Conservation (phyloP, 257 asterid species). For the Euphrasia confusa region DNA sequence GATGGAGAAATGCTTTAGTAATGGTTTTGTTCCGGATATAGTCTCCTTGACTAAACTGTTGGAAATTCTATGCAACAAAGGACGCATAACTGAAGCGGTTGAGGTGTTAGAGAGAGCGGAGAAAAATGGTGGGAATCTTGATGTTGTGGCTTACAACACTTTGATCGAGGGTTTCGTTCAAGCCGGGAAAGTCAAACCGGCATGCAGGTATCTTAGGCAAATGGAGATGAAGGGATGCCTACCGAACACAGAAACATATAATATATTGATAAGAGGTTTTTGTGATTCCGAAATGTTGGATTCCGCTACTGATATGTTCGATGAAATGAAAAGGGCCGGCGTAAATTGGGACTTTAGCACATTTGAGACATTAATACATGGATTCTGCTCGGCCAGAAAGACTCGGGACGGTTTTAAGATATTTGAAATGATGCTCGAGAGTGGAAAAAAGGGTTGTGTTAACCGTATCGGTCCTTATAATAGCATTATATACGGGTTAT, state of each 20-base stretch:
- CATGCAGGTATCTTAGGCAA: slow-evolving; percentile 46
- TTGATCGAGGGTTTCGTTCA: slow-evolving; percentile 62
- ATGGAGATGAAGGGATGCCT: slow-evolving; percentile 88
- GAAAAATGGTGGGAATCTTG: slow-evolving; percentile 58
- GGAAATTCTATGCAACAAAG: slow-evolving; percentile 46
- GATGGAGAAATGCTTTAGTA: slow-evolving; percentile 61
- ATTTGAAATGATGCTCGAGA: slow-evolving; percentile 58
- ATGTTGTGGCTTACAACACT: slow-evolving; percentile 71
- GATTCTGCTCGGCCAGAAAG: slow-evolving; percentile 59
- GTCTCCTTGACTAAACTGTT: slow-evolving; percentile 64
- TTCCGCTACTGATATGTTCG: slow-evolving; percentile 68
- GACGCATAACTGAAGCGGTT: slow-evolving; percentile 62
- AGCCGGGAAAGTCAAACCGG: slow-evolving; percentile 55
- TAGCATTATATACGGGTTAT: slow-evolving; percentile 67
- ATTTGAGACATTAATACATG: slow-evolving; percentile 52
- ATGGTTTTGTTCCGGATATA: slow-evolving; percentile 65
- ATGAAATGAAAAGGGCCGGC: slow-evolving; percentile 74
- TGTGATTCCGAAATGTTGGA: slow-evolving; percentile 57
- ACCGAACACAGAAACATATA: slow-evolving; percentile 70
- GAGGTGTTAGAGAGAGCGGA: slow-evolving; percentile 72
- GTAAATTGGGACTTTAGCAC: slow-evolving; percentile 51
- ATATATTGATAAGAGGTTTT: slow-evolving; percentile 58
- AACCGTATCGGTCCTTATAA: slow-evolving; percentile 59
- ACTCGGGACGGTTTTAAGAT: slow-evolving; percentile 53
- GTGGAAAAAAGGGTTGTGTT: slow-evolving; percentile 24